Evolutionary conservation across 225 moss, liverwort and hornwort species (phyloP).

Genomic region (Polytrichum formosum): DNA sequence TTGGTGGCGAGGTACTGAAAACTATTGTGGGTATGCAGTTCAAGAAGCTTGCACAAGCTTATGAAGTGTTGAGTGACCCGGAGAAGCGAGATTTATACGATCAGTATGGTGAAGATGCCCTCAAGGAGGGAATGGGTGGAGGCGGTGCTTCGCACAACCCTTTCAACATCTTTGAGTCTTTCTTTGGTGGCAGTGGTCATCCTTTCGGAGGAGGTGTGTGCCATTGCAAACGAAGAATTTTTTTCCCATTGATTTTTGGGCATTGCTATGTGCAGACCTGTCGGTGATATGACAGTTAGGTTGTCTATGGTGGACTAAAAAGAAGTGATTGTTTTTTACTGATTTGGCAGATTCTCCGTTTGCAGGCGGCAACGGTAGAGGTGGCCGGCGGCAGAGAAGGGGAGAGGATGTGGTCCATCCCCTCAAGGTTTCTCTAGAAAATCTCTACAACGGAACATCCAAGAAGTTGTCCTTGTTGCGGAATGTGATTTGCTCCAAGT

Average conservation of each 20-base stretch:
- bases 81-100: conserved; percentile 61
- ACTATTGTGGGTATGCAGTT: conserved; percentile 27
- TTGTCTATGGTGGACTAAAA: no score
- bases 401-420: conserved; percentile 54
- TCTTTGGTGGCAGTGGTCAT: conserved; percentile 46
- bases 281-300: no score
- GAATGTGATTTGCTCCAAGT: conserved; percentile 39
- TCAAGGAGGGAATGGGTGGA: conserved; percentile 59
- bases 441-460: conserved; percentile 41
- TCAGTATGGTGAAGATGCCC: conserved; percentile 60
- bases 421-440: conserved; percentile 42
- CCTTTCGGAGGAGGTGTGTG: conserved; percentile 17
- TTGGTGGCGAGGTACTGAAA: neutral
- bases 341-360: conserved; percentile 8
- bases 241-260: no score
- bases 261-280: no score
- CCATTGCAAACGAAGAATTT: no score
- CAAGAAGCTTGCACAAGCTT: conserved; percentile 60
- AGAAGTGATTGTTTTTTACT: neutral
- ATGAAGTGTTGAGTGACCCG: conserved; percentile 56
- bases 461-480: conserved; percentile 43
- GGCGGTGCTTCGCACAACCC: conserved; percentile 60
- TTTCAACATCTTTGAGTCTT: conserved; percentile 60
- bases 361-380: conserved; percentile 23
- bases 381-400: conserved; percentile 40